Evolutionary conservation across 78 protist genomes (phyloP), one percentile per base, ranked within the genome.

Genomic region (Acrasis kona): DNA sequence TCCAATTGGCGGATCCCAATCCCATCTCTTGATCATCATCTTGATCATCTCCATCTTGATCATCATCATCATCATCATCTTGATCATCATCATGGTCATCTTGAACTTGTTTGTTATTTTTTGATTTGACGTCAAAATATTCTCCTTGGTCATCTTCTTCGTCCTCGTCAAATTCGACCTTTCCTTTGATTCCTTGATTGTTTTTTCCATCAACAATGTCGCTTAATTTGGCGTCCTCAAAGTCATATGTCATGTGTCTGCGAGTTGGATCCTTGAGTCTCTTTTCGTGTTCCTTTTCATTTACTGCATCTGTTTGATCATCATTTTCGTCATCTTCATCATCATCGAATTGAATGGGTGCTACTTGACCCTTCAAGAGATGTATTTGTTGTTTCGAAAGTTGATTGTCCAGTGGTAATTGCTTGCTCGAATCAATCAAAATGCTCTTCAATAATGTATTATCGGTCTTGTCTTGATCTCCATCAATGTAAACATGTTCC

Each of bases 401-500:
- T n/a, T n/a, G n/a, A n/a, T n/a, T n/a, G n/a, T n/a, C n/a, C n/a
- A n/a, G n/a, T n/a, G n/a, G n/a, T n/a, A n/a, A n/a, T n/a, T n/a
- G n/a, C n/a, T n/a, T n/a, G n/a, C n/a, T n/a, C n/a, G n/a, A n/a
- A n/a, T n/a, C n/a, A n/a, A n/a, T n/a, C n/a, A n/a, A n/a, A n/a
- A n/a, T n/a, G n/a, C n/a, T n/a, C n/a, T n/a, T n/a, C n/a, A n/a
- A n/a, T n/a, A n/a, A n/a, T n/a, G n/a, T n/a, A n/a, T 30, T 19
- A 67, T 31, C 19, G 71, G 19, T 78, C 1, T 41, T 72, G 29
- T 1, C 41, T 10, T 42, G 65, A 66, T 9, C 27, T n/a, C 10
- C 32, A 34, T 92, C 79, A 77, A 98, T 82, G 85, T 96, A 95
- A 32, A 93, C 89, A 32, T 98, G 97, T 81, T 97, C 99, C 58